These are phyloP conservation scores for Osmanthus fragrans DNA, from an alignment of 257 asterid genomes.

Conservation along the genomic window DNA sequence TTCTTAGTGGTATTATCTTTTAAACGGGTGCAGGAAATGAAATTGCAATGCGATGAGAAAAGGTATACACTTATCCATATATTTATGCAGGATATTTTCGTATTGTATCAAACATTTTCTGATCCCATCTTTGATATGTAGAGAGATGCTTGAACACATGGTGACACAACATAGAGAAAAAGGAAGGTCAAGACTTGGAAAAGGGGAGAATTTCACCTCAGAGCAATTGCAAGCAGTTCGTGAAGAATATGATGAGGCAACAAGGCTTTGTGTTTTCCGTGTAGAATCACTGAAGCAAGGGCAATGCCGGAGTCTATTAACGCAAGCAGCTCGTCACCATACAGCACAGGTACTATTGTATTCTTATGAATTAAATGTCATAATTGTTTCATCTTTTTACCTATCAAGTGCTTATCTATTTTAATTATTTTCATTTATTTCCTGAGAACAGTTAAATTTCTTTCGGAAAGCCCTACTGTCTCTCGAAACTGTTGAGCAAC, in stretches of 20 bases:
- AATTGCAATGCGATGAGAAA: slow-evolving; percentile 89
- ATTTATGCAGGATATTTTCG: slow-evolving; percentile 14
- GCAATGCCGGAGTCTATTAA: slow-evolving; percentile 81
- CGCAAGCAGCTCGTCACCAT: slow-evolving; percentile 97
- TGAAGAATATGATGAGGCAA: slow-evolving; percentile 84
- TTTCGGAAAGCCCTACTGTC: slow-evolving; percentile 85
- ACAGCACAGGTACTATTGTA: slow-evolving; percentile 73
- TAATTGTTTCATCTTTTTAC: background rate
- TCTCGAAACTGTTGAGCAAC: slow-evolving; percentile 85
- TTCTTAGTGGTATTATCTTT: slow-evolving; percentile 26
- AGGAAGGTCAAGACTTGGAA: slow-evolving; percentile 76
- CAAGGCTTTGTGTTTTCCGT: slow-evolving; percentile 84
- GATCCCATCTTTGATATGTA: slow-evolving; percentile 38
- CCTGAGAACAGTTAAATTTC: slow-evolving; percentile 63
- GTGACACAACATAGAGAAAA: slow-evolving; percentile 63
- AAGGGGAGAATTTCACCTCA: slow-evolving; percentile 68
- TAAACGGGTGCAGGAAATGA: slow-evolving; percentile 83
- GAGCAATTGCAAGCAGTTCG: slow-evolving; percentile 76
- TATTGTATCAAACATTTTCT: slow-evolving; percentile 1
- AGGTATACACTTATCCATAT: slow-evolving; percentile 44
- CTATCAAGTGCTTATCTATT: slow-evolving; percentile 12
- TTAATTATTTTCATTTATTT: slow-evolving; percentile 27
- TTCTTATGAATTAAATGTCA: slow-evolving; percentile 17
- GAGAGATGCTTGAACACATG: slow-evolving; percentile 83
- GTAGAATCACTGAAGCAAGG: slow-evolving; percentile 96